Evolutionary conservation across 2,329 filamentous ascomycete genomes (phyloP), one percentile per base, ranked within the genome.

Genomic region (Arthrocladium fulminans): DNA sequence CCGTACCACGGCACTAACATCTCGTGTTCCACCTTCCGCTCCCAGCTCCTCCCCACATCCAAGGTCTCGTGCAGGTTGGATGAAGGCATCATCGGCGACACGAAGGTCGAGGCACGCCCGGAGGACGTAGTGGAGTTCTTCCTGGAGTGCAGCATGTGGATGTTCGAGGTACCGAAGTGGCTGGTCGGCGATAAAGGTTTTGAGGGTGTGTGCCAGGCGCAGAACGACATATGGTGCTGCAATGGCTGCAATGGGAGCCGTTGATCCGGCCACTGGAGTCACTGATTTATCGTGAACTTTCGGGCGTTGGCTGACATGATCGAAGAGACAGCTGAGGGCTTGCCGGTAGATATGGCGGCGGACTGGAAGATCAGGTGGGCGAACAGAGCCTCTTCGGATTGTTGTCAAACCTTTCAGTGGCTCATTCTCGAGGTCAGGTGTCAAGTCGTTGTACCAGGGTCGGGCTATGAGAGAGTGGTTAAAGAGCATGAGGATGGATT

Each of bases 91-190:
- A 0, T 80, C 77, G 55, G 88, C 83, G 47, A 83, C 85, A 47
- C 75, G 72, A 51, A 97, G 69, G 15, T 73, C 72, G 1, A 85
- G 77, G 27, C 95, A 70, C 39, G 78, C 72, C 42, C 71, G 67
- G 15, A 97, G 70, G 20, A 89, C 74, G 59, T 86, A 84, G 3
- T 85, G 63, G 9, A 98, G 69, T 62, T 95, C 92, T 53, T 78
- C 82, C 37, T 86, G 77, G 60, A 95, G 86, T 7, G 80, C 83
- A 3, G 87, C 72, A 0, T 90, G 90, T 63, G 92, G 86, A 3
- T 92, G 92, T 81, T 94, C 92, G 43, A 82, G 77, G 0, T 92
- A 89, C 12, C 92, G 77, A 17, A 98, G 72, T 1, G 90, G 89
- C 61, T 96, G 90, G 64, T 98, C 92, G 3, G 88, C 86, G 39